These are phyloP conservation scores for Dactylellina leptospora DNA, from an alignment of 2,329 filamentous ascomycete species.

Conservation along the genomic window DNA sequence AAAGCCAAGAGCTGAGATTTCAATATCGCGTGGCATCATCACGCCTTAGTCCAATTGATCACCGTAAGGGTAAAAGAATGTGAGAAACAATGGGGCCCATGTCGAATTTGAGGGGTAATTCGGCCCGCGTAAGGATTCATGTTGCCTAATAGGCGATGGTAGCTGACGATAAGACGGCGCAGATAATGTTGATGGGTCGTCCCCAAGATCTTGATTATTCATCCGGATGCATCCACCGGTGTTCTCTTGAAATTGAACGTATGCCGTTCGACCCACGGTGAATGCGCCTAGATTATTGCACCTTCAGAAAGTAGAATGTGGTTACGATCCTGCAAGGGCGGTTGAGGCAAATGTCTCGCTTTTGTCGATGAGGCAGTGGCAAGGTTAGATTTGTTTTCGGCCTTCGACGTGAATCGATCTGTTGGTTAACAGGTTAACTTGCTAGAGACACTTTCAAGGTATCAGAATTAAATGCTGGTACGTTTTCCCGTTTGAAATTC, in stretches of 20 bases:
- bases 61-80: too few species aligned
- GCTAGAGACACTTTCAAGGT: background rate
- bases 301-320: slow-evolving; percentile 47
- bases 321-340: background rate
- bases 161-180: background rate
- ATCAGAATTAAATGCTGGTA: background rate
- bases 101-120: too few species aligned
- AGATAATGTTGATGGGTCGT: background rate
- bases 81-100: too few species aligned
- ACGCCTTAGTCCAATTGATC: too few species aligned
- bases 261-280: background rate
- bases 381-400: slow-evolving; percentile 8
- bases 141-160: background rate
- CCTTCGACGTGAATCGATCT: background rate
- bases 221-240: too few species aligned
- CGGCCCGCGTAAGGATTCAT: too few species aligned
- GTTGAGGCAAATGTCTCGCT: slow-evolving; percentile 2
- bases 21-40: too few species aligned
- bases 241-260: too few species aligned
- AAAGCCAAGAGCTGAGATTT: too few species aligned
- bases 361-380: background rate
- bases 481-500: background rate
- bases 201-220: too few species aligned
- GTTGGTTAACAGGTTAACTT: background rate
- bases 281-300: slow-evolving; percentile 6